Conservation (phyloP, 768 basidiomycete species). For the Tricholoma hemisulphureum region DNA sequence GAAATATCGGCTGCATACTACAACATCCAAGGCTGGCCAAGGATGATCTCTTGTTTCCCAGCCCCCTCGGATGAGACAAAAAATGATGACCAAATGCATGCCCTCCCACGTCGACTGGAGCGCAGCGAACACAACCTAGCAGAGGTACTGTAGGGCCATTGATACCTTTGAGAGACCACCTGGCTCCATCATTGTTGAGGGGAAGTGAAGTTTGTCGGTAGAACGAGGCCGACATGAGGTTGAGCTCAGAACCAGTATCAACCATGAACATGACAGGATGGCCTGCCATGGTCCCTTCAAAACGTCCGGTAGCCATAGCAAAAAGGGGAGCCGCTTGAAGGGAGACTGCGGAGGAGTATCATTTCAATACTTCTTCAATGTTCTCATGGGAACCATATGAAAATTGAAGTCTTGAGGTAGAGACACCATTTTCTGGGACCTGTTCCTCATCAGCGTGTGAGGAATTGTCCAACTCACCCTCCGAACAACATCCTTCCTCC, state of each 20-base stretch:
- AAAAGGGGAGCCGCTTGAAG: constrained; percentile 8
- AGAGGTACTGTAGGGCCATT: constrained; percentile 15
- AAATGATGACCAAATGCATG: constrained; percentile 6
- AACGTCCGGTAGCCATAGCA: constrained; percentile 10
- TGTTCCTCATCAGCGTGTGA: too few relatives aligned
- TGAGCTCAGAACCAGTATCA: constrained; percentile 9
- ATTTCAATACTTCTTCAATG: not conserved
- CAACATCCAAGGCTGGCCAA: constrained; percentile 24
- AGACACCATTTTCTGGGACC: not conserved
- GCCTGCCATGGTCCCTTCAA: constrained; percentile 1
- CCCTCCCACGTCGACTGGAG: constrained; percentile 13
- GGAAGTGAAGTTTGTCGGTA: not conserved
- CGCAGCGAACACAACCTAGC: constrained; percentile 15
- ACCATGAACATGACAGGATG: constrained; percentile 3
- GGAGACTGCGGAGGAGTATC: constrained; percentile 9
- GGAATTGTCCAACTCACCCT: not conserved
- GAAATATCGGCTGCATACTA: constrained; percentile 18
- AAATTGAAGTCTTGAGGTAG: not conserved
- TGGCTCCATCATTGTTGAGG: too few relatives aligned
- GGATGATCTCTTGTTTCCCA: constrained; percentile 14
- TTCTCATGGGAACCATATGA: not conserved
- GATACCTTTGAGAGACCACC: constrained; percentile 27
- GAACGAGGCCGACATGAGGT: not conserved
- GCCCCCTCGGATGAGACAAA: constrained; percentile 10
- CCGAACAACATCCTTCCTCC: not conserved